Base-by-base conservation (phyloP, 208 protist genomes). In the Wallacemonas collosoma region DNA sequence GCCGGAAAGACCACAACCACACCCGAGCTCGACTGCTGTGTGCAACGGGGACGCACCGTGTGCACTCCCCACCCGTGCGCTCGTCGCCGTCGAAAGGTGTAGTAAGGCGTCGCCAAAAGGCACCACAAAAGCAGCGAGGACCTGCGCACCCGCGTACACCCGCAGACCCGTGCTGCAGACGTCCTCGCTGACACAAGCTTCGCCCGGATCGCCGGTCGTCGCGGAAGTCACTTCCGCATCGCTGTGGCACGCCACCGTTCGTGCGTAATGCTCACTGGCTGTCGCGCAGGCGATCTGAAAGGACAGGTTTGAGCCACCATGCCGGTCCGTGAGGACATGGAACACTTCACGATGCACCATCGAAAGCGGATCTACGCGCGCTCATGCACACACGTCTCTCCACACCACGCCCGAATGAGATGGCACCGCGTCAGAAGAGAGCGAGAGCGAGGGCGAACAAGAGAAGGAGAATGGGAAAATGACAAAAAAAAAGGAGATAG, bases 91-190 rank as follows among this genome's bases (percentile, higher is more conserved):
- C 15, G 17, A 3, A 0, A 71, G 57, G 17, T 65, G 63, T 6
- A 86, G 14, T 38, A 90, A 62, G 11, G 36, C 67, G 5, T 45
- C 35, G 43, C 76, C 80, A 64, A 77, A 88, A 35, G 69, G 79
- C 26, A 17, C 64, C n/a, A 93, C 14, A 68, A 93, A 90, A 6
- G 81, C 74, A 3, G 88, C 72, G 43, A 93, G 74, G 36, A 90
- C 79, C 63, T 86, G 80, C 5, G 82, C 88, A 1, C 88, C 85
- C 60, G 90, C 85, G 65, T 93, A 93, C 38, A 90, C 83, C 11
- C 88, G 85, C 74, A 90, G 81, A 3, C 88, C 88, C 1, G 88
- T 93, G 17, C 70, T 81, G 70, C 85, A 90, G 14, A 69, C 58
- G 17, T 73, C 60, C 0, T 40, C 62, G 51, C 45, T 40, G 26